These are phyloP conservation scores for Kurtzmaniella quercitrusa DNA, from an alignment of 1,139 yeast species.

Conservation along the genomic window DNA sequence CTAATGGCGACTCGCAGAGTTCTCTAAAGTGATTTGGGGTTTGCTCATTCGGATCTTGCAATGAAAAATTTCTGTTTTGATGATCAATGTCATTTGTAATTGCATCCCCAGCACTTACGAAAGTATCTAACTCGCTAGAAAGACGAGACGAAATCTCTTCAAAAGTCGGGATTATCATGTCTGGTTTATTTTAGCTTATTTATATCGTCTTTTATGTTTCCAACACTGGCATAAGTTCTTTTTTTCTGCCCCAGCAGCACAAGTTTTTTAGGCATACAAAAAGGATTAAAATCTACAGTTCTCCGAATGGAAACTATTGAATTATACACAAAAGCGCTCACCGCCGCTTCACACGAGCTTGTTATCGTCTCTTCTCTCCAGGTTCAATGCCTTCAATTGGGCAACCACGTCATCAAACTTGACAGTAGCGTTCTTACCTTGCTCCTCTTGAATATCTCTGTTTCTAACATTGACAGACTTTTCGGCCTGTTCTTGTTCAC, in stretches of 20 bases:
- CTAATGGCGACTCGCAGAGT: not conserved
- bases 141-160: too few relatives aligned
- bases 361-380: constrained; percentile 68
- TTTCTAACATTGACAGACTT: constrained; percentile 85
- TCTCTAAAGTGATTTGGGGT: not conserved
- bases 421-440: constrained; percentile 84
- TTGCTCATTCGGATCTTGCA: too few relatives aligned
- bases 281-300: too few relatives aligned
- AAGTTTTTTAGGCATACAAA: too few relatives aligned
- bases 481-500: constrained; percentile 82
- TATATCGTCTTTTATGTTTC: too few relatives aligned
- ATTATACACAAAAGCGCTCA: not conserved
- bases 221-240: too few relatives aligned
- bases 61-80: not conserved
- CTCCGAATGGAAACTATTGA: too few relatives aligned
- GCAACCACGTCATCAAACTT: constrained; percentile 64
- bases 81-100: not conserved
- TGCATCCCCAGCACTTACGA: not conserved
- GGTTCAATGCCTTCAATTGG: constrained; percentile 61
- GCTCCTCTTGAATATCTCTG: constrained; percentile 80
- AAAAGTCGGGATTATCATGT: too few relatives aligned
- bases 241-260: too few relatives aligned
- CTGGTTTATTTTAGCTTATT: too few relatives aligned
- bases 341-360: constrained; percentile 30
- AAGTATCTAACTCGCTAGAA: not conserved